Percentiles rank a stretch among this genome's conserved stretches.
Conservation (phyloP, 805 yeast species). For the Candida michaelii region DNA sequence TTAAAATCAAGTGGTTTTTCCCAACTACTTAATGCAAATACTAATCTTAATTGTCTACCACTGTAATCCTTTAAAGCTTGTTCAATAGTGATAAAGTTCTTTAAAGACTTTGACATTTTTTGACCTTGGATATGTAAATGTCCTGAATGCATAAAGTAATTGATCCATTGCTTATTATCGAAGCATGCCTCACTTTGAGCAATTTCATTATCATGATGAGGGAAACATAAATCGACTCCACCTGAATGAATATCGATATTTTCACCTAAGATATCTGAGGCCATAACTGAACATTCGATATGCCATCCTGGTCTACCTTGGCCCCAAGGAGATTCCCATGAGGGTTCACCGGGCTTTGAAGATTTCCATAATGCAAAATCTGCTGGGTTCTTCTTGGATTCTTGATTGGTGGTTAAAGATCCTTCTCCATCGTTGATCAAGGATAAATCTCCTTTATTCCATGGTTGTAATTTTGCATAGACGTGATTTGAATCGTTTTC, state of each 20-base stretch:
- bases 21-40: constrained; percentile 92
- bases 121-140: constrained; percentile 98
- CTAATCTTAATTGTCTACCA: constrained; percentile 83
- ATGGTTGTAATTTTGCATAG: constrained; percentile 96
- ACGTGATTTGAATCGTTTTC: constrained; percentile 71
- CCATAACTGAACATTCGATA: constrained; percentile 99
- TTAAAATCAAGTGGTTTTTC: constrained; percentile 90
- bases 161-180: constrained; percentile 92
- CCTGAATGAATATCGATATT: constrained; percentile 94
- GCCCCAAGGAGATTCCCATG: constrained; percentile 97
- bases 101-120: constrained; percentile 93
- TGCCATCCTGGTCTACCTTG: constrained; percentile 99
- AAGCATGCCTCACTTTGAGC: constrained; percentile 96
- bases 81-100: constrained; percentile 91
- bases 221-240: constrained; percentile 96
- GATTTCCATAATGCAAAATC: constrained; percentile 98
- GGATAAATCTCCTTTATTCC: constrained; percentile 89
- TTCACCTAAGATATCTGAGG: constrained; percentile 79
- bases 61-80: constrained; percentile 76
- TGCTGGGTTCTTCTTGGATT: constrained; percentile 68
- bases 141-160: constrained; percentile 95
- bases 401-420: constrained; percentile 54
- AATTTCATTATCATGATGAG: constrained; percentile 97
- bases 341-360: constrained; percentile 95
- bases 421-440: constrained; percentile 96